phyloP scores from a whole-genome alignment of 2,329 filamentous ascomycete genomes.

The Diaporthe amygdali region DNA sequence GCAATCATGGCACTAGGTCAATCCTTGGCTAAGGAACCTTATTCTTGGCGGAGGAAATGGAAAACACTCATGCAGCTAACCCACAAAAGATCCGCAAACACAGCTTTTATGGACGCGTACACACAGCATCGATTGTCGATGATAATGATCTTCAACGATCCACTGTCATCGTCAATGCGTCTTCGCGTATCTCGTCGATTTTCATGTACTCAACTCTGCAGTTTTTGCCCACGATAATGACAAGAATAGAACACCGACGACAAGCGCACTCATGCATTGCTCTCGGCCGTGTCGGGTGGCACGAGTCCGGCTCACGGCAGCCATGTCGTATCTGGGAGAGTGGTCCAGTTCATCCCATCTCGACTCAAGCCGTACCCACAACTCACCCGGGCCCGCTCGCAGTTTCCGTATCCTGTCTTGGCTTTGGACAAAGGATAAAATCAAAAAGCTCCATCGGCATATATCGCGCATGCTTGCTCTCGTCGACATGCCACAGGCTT shows the following conservation, averaged over 20 bases:
- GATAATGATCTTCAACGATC: not conserved
- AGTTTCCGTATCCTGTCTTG: not conserved
- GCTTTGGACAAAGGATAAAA: not conserved
- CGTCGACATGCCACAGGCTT: not conserved
- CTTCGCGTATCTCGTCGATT: not conserved
- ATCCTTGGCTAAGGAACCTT: not conserved
- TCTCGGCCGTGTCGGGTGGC: not conserved
- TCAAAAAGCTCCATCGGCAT: no score
- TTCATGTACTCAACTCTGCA: not conserved
- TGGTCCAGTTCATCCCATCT: not conserved
- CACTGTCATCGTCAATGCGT: not conserved
- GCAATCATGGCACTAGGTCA: not conserved
- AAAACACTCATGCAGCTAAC: not conserved
- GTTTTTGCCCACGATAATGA: not conserved
- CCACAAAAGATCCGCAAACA: not conserved
- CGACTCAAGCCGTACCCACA: constrained; percentile 5
- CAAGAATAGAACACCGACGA: not conserved
- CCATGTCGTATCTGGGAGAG: not conserved
- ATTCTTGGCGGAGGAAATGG: not conserved
- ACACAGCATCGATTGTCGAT: not conserved
- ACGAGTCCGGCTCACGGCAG: not conserved
- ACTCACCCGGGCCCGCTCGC: not conserved
- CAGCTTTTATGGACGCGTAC: not conserved
- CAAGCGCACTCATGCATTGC: not conserved
- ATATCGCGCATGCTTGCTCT: not conserved